Evolutionary conservation across 805 yeast genomes (phyloP), one percentile per base, ranked within the genome.

Genomic region (Sugiyamaella smithiae): DNA sequence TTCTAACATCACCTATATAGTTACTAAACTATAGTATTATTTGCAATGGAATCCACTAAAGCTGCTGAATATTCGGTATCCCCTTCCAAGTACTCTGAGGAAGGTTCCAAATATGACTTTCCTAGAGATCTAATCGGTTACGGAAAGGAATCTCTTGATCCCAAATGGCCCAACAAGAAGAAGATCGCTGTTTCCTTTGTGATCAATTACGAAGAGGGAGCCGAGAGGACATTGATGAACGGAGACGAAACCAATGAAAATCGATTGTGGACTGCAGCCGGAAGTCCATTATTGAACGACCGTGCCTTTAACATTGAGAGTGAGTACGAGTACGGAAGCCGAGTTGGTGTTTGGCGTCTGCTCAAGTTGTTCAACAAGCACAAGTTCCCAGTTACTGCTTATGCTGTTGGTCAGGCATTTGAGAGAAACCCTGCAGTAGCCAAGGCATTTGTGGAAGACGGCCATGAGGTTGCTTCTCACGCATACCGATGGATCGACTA

Each of bases 361-460:
- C 55, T 69, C 11, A 54, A 68, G 40, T 51, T 66, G 20, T 67
- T 69, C 52, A 62, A 63, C 43, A 64, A 69, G 53, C 65, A 62
- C 44, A 53, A 53, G 16, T 62, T 55, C 42, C 63, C 61, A 36
- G 59, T 69, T 52, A 69, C 74, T 7, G 56, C 66, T 4, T 68
- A 62, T 50, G 73, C 68, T 11, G 73, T 70, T 44, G 73, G 69
- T 7, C 67, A 66, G 45, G 73, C 73, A 8, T 59, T 69, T 26
- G 65, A 59, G 35, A 61, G 59, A 43, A 60, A 67, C 40, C 67
- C 68, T 3, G 62, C 54, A 11, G 68, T 67, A 32, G 71, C 68
- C 16, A 56, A 57, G 28, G 72, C 69, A 0, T 64, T 67, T 46
- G 65, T 59, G 28, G 61, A 68, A 37, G 71, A 63, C 33, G 73